Percentiles rank a stretch among this genome's conserved stretches.
These are phyloP conservation scores for Populus deltoides DNA, from an alignment of 345 rosid genomes.

Conservation along the genomic window DNA sequence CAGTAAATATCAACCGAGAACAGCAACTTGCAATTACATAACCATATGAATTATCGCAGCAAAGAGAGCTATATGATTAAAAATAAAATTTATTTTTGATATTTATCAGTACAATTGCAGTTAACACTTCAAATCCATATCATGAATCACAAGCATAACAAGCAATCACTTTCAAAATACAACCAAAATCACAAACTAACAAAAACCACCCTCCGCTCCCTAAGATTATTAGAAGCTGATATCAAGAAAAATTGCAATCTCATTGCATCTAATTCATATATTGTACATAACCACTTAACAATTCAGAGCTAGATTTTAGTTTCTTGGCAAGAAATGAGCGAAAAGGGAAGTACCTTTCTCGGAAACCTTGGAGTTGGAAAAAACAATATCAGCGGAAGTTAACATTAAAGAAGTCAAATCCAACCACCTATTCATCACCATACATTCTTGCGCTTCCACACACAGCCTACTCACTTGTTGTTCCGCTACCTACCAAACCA, in stretches of 20 bases:
- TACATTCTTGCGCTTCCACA: slow-evolving; percentile 72
- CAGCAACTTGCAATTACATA: no score
- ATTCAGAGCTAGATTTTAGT: background rate
- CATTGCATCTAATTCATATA: background rate
- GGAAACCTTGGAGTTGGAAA: slow-evolving; percentile 64
- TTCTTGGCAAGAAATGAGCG: background rate
- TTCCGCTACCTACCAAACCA: slow-evolving; percentile 56
- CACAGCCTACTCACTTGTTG: slow-evolving; percentile 72
- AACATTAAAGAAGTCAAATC: slow-evolving; percentile 85
- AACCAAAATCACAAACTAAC: background rate
- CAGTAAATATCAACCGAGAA: no score
- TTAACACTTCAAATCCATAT: no score
- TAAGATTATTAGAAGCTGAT: background rate
- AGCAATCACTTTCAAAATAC: no score
- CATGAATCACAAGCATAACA: no score
- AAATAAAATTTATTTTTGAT: no score
- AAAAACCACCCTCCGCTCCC: background rate
- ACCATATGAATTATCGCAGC: no score
- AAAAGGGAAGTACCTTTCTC: slow-evolving; percentile 63
- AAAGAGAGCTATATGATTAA: no score
- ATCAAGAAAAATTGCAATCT: background rate
- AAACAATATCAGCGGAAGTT: slow-evolving; percentile 80
- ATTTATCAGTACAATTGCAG: no score
- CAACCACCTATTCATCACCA: slow-evolving; percentile 61
- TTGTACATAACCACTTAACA: background rate